A percentile compares a stretch with the other conserved stretches of the same genome.
Conservation (phyloP, 108 stramenopile genomes). For the Nitzschia inconspicua region DNA sequence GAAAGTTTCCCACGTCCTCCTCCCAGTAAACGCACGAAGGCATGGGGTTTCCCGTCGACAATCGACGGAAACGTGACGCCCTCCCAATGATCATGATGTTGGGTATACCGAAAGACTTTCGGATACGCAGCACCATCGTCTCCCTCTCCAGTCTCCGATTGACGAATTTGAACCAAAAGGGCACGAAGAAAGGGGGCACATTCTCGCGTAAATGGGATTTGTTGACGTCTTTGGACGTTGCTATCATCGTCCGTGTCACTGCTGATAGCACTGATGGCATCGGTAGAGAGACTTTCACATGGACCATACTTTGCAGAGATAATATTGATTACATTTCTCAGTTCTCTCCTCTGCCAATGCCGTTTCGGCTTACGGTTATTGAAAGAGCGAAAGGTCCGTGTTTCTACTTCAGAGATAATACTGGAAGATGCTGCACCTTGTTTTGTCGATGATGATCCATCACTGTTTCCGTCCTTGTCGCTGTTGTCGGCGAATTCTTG, state of each 20-base stretch:
- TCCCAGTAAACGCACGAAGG: not conserved
- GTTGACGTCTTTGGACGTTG: slow-evolving; percentile 14
- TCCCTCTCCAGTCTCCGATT: not conserved
- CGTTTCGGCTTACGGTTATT: too few relatives aligned
- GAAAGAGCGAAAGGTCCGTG: too few relatives aligned
- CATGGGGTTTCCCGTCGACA: not conserved
- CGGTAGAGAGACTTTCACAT: too few relatives aligned
- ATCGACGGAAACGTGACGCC: not conserved
- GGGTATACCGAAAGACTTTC: not conserved
- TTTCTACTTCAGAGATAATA: too few relatives aligned
- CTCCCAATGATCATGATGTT: not conserved
- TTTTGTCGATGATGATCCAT: too few relatives aligned
- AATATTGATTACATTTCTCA: slow-evolving; percentile 40
- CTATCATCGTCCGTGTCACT: slow-evolving; percentile 29
- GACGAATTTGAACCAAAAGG: slow-evolving; percentile 6
- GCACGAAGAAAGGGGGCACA: slow-evolving; percentile 40
- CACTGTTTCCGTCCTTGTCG: too few relatives aligned
- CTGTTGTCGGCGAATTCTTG: too few relatives aligned
- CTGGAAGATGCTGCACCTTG: too few relatives aligned
- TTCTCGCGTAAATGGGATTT: slow-evolving; percentile 48
- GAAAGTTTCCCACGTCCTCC: not conserved
- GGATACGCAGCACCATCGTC: not conserved
- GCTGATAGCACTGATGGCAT: too few relatives aligned
- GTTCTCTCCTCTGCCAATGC: too few relatives aligned
- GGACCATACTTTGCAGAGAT: slow-evolving; percentile 55